phyloP scores from a whole-genome alignment of 2,329 filamentous ascomycete species.

The Talaromyces sp. region DNA sequence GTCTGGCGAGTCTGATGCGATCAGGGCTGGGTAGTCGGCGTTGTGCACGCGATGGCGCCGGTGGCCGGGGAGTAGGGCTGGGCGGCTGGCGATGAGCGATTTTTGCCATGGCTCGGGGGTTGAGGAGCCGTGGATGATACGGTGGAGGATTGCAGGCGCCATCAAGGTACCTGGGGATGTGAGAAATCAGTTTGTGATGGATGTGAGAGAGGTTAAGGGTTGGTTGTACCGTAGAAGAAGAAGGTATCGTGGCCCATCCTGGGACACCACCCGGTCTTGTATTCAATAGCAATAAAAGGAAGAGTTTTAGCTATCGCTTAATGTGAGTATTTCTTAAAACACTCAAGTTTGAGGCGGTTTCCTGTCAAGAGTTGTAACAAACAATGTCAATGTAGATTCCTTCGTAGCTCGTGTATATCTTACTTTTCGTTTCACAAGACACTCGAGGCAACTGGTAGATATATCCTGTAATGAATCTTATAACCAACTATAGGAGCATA shows the following conservation, averaged over 20 bases:
- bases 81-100: constrained; percentile 57
- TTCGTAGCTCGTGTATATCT: not conserved
- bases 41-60: constrained; percentile 62
- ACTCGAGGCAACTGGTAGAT: not conserved
- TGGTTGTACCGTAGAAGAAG: constrained; percentile 58
- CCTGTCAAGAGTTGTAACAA: not conserved
- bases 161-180: constrained; percentile 55
- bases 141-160: constrained; percentile 80
- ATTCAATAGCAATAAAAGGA: not conserved
- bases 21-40: constrained; percentile 78
- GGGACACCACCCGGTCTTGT: not conserved
- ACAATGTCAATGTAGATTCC: not conserved
- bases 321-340: not conserved
- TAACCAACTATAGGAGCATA: not conserved
- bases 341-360: not conserved
- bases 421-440: not conserved
- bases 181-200: not conserved
- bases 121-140: constrained; percentile 65
- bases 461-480: not conserved
- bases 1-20: constrained; percentile 24
- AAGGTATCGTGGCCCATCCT: constrained; percentile 46
- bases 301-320: no score
- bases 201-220: not conserved
- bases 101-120: constrained; percentile 47
- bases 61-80: constrained; percentile 69